Conservation (phyloP, 108 stramenopile genomes). For the Pseudonitzschia pungens region DNA sequence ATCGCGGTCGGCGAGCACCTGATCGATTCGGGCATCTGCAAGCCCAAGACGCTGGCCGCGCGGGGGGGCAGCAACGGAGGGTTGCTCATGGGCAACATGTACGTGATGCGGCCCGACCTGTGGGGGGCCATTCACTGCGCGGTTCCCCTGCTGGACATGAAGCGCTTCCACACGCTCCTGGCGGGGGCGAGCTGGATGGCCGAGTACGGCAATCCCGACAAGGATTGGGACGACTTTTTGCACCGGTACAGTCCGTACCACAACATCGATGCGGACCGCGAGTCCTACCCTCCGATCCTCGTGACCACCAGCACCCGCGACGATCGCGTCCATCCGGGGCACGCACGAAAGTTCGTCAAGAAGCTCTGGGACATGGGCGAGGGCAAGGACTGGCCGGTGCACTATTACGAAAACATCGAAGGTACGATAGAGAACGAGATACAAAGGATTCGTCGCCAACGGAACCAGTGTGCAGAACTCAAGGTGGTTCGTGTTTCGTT, state of each 20-base stretch:
- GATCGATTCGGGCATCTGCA: conserved; percentile 66
- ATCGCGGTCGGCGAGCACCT: conserved; percentile 90
- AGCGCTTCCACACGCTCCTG: conserved; percentile 73
- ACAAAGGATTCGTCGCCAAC: no score
- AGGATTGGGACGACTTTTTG: conserved; percentile 91
- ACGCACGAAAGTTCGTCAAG: conserved; percentile 92
- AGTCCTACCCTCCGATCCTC: conserved; percentile 73
- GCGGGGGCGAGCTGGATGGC: conserved; percentile 97
- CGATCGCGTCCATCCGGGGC: conserved; percentile 93
- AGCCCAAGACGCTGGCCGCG: conserved; percentile 81
- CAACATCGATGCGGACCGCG: conserved; percentile 55
- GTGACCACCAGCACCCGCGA: conserved; percentile 90
- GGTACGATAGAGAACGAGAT: conserved; percentile 26
- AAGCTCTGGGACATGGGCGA: conserved; percentile 71
- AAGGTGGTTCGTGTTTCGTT: no score
- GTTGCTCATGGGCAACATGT: conserved; percentile 88
- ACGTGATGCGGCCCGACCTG: conserved; percentile 88
- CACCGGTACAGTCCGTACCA: conserved; percentile 90
- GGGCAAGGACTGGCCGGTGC: conserved; percentile 79
- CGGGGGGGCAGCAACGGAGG: conserved; percentile 98
- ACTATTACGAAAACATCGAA: conserved; percentile 95
- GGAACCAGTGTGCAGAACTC: no score
- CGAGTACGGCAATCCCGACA: conserved; percentile 96
- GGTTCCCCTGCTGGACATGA: conserved; percentile 97
- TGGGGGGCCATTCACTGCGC: conserved; percentile 94